These are phyloP conservation scores for Chlorencoelia australis DNA, from an alignment of 2,329 filamentous ascomycete genomes.

Conservation along the genomic window DNA sequence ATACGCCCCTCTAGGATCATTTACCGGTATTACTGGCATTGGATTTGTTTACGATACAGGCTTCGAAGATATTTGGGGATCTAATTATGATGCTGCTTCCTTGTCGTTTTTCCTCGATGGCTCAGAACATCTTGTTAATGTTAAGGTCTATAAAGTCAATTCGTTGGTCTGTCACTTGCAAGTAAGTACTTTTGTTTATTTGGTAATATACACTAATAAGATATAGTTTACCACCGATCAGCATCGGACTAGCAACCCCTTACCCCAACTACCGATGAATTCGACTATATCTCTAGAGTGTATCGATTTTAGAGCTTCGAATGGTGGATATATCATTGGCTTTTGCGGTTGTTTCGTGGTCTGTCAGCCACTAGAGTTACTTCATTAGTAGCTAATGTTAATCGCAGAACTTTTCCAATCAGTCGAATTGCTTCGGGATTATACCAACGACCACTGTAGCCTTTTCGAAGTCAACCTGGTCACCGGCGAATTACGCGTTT, in stretches of 20 bases:
- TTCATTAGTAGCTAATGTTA: constrained; percentile 3
- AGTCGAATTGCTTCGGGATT: constrained; percentile 8
- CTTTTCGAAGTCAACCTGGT: neutral
- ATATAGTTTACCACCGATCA: constrained; percentile 7
- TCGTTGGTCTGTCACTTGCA: constrained; percentile 9
- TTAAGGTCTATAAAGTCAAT: constrained; percentile 7
- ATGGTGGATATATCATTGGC: constrained; percentile 7
- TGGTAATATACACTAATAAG: no score
- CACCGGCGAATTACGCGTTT: neutral
- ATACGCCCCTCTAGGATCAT: constrained; percentile 6
- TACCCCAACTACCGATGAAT: constrained; percentile 3
- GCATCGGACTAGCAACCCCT: constrained; percentile 4
- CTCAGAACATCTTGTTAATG: constrained; percentile 5
- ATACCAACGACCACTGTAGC: constrained; percentile 2
- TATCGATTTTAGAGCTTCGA: constrained; percentile 4
- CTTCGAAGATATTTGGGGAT: constrained; percentile 4
- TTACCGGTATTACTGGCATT: constrained; percentile 8
- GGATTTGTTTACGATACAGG: constrained; percentile 6
- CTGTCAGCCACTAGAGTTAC: neutral
- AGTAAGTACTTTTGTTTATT: constrained; percentile 3
- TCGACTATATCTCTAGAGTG: constrained; percentile 1
- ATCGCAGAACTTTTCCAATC: neutral
- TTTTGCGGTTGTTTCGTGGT: constrained; percentile 9
- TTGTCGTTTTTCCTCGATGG: constrained; percentile 7
- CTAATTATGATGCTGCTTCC: constrained; percentile 5